Conservation (phyloP, 2,329 filamentous ascomycete genomes). For the Fusarium multiceps region DNA sequence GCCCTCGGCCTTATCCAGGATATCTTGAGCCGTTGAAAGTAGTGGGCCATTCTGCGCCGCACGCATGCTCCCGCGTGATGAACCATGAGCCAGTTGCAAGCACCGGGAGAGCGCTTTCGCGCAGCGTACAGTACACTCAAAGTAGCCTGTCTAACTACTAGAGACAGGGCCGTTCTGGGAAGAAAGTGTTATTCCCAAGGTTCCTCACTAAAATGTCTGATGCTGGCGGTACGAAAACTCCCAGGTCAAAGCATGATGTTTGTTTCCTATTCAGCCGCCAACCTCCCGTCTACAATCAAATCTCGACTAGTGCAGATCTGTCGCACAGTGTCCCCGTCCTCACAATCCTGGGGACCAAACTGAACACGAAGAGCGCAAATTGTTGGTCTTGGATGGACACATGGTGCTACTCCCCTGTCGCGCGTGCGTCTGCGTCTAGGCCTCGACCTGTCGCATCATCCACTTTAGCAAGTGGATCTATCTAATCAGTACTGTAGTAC, state of each 20-base stretch:
- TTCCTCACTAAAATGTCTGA: constrained; percentile 13
- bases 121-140: constrained; percentile 1
- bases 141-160: not conserved
- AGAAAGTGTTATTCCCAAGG: not conserved
- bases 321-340: constrained; percentile 41
- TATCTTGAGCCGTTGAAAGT: constrained; percentile 40
- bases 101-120: not conserved
- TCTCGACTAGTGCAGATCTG: constrained; percentile 47
- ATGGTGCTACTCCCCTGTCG: constrained; percentile 43
- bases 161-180: not conserved
- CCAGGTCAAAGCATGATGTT: not conserved
- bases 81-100: constrained; percentile 38
- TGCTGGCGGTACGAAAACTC: constrained; percentile 20
- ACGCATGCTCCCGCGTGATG: constrained; percentile 45
- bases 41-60: constrained; percentile 45
- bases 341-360: constrained; percentile 36
- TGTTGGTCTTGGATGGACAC: constrained; percentile 33
- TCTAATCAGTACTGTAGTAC: constrained; percentile 14
- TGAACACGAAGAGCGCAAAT: constrained; percentile 43
- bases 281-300: constrained; percentile 45
- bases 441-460: constrained; percentile 47
- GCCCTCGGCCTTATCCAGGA: constrained; percentile 31
- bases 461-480: constrained; percentile 37
- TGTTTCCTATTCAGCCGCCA: constrained; percentile 26
- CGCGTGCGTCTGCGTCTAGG: constrained; percentile 36